Evolutionary conservation across 1,284 basidiomycete species (phyloP).

Genomic region (Chalciporus sp.): DNA sequence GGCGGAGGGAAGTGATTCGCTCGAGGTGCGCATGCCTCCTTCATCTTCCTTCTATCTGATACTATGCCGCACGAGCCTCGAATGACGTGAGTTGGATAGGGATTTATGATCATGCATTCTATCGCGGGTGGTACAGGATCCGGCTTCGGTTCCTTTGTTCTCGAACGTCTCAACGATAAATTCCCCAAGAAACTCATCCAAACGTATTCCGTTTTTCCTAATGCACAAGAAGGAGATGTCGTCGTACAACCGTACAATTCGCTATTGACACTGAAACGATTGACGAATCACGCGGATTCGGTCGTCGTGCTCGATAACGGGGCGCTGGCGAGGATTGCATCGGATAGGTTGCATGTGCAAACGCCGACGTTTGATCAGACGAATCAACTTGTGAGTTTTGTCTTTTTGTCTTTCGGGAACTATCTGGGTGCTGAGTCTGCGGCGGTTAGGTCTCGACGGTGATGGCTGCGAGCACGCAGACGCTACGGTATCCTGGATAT

Average conservation of each 20-base stretch:
- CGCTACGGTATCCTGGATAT: constrained; percentile 96
- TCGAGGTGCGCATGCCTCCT: constrained; percentile 69
- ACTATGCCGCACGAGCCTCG: background rate
- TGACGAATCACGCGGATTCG: constrained; percentile 96
- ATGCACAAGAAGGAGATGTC: constrained; percentile 88
- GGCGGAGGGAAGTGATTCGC: constrained; percentile 96
- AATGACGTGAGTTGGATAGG: constrained; percentile 50
- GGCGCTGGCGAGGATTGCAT: constrained; percentile 88
- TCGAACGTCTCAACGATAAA: constrained; percentile 95
- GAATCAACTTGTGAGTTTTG: constrained; percentile 80
- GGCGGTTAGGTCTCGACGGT: constrained; percentile 82
- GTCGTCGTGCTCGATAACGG: constrained; percentile 98
- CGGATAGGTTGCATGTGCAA: constrained; percentile 88
- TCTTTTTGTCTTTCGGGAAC: background rate
- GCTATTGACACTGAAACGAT: constrained; percentile 89
- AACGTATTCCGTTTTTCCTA: constrained; percentile 99
- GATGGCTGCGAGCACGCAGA: constrained; percentile 97
- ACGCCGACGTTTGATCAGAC: constrained; percentile 94
- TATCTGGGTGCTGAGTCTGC: constrained; percentile 5
- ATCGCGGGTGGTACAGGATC: constrained; percentile 99
- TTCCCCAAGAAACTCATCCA: constrained; percentile 99
- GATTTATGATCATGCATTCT: constrained; percentile 98
- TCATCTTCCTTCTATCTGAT: background rate
- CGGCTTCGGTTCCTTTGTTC: constrained; percentile 94
- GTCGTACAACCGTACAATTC: constrained; percentile 99